phyloP scores from a whole-genome alignment of 106 monocot genomes.

The Triglochin maritima region DNA sequence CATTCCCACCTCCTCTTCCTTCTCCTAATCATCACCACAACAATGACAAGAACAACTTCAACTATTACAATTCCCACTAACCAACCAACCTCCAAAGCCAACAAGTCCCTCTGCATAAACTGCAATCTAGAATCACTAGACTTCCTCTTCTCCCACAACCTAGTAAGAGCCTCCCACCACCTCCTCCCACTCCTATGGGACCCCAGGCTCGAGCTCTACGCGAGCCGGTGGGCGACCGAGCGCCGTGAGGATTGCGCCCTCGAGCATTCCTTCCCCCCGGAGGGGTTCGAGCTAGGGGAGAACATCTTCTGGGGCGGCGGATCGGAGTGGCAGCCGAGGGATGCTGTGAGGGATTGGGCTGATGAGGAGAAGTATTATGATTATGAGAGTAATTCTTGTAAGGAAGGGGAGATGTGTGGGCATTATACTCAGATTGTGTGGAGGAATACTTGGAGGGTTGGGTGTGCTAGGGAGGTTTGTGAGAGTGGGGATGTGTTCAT shows the following conservation, averaged over 20 bases:
- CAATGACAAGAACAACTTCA: neutral
- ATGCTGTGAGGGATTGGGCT: neutral
- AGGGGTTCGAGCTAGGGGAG: constrained; percentile 42
- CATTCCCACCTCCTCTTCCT: neutral
- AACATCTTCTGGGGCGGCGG: constrained; percentile 47
- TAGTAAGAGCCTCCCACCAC: constrained; percentile 30
- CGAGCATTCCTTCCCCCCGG: constrained; percentile 43
- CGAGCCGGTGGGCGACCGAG: neutral
- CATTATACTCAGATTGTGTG: constrained; percentile 9
- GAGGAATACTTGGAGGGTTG: neutral
- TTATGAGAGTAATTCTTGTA: neutral
- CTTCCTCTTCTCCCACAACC: constrained; percentile 48
- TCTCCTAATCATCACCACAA: neutral
- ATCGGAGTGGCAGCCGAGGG: constrained; percentile 13
- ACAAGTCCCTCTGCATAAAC: constrained; percentile 20
- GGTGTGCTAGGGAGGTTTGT: constrained; percentile 3
- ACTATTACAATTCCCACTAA: neutral
- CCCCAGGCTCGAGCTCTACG: constrained; percentile 14
- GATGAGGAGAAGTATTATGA: constrained; percentile 2
- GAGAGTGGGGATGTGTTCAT: neutral
- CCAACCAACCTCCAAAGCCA: constrained; percentile 14
- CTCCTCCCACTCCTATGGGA: constrained; percentile 44
- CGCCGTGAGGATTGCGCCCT: constrained; percentile 22
- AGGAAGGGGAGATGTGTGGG: neutral
- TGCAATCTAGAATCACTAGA: constrained; percentile 37